These are phyloP conservation scores for Penicillium verrucosum DNA, from an alignment of 2,329 filamentous ascomycete species.

Conservation along the genomic window DNA sequence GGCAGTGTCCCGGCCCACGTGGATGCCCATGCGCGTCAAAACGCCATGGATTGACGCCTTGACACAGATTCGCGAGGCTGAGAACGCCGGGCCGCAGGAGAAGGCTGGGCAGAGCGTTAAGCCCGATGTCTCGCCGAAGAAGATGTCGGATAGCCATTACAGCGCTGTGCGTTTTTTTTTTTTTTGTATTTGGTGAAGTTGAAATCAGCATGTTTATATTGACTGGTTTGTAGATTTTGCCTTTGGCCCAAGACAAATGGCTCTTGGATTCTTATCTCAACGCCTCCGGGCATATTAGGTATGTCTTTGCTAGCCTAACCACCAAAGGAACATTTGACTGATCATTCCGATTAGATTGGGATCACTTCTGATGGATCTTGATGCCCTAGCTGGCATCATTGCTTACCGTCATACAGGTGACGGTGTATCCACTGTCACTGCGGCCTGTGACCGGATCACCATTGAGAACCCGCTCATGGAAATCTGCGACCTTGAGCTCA, in stretches of 20 bases:
- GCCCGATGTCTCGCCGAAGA: constrained; percentile 61
- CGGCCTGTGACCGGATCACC: constrained; percentile 61
- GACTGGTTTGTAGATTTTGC: constrained; percentile 53
- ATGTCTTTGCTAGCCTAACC: constrained; percentile 6
- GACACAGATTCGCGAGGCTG: constrained; percentile 49
- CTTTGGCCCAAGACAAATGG: constrained; percentile 71
- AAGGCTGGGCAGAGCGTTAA: constrained; percentile 35
- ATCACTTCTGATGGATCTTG: constrained; percentile 74
- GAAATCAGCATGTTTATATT: background rate
- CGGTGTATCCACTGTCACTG: constrained; percentile 61
- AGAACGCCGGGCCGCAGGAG: constrained; percentile 23
- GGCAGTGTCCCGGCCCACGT: constrained; percentile 32
- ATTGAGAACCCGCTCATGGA: constrained; percentile 70
- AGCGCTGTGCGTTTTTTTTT: constrained; percentile 52
- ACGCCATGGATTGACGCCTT: constrained; percentile 69
- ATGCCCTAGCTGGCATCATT: constrained; percentile 72
- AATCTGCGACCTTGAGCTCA: constrained; percentile 74
- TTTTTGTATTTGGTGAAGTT: background rate
- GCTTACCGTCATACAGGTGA: constrained; percentile 71
- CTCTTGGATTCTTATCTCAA: constrained; percentile 76
- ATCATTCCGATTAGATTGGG: constrained; percentile 52
- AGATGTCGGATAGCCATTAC: constrained; percentile 69
- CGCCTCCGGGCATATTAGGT: constrained; percentile 69
- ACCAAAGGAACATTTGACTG: constrained; percentile 15
- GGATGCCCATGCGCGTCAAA: constrained; percentile 58